Conservation (phyloP, 805 yeast genomes). For the Hyphopichia homilentoma region DNA sequence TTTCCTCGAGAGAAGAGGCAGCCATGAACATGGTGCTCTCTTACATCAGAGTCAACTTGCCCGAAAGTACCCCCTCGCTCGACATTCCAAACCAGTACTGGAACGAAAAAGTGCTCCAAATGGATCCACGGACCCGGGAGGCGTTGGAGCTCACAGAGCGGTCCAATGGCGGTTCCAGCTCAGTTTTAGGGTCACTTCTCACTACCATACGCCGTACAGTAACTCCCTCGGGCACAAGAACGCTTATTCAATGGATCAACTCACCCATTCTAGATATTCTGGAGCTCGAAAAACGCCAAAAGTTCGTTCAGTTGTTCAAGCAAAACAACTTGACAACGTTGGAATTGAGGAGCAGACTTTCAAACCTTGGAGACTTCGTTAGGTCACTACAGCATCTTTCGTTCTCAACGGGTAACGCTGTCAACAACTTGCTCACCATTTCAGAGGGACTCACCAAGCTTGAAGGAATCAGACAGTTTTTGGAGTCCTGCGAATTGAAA, state of each 20-base stretch:
- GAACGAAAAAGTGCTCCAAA: conserved; percentile 56
- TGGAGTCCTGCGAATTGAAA: conserved; percentile 18
- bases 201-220: conserved; percentile 69
- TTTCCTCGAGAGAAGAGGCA: conserved; percentile 50
- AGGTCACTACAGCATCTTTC: conserved; percentile 54
- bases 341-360: conserved; percentile 31
- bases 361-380: conserved; percentile 52
- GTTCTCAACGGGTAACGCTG: conserved; percentile 31
- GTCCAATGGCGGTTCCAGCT: conserved; percentile 39
- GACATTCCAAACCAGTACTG: conserved; percentile 62
- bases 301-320: conserved; percentile 29
- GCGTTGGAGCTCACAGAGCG: conserved; percentile 72
- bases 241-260: conserved; percentile 77
- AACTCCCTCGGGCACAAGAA: conserved; percentile 77
- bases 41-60: conserved; percentile 72
- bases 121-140: conserved; percentile 75
- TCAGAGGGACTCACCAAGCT: conserved; percentile 29
- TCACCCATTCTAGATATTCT: conserved; percentile 65
- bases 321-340: conserved; percentile 16
- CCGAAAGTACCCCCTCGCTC: conserved; percentile 59
- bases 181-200: conserved; percentile 65
- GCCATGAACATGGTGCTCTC: conserved; percentile 54
- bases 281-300: conserved; percentile 52
- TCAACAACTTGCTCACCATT: conserved; percentile 25
- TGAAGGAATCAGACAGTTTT: conserved; percentile 12